Evolutionary conservation across 306 rosid species (phyloP), one percentile per base, ranked within the genome.

Genomic region (Vicia faba): DNA sequence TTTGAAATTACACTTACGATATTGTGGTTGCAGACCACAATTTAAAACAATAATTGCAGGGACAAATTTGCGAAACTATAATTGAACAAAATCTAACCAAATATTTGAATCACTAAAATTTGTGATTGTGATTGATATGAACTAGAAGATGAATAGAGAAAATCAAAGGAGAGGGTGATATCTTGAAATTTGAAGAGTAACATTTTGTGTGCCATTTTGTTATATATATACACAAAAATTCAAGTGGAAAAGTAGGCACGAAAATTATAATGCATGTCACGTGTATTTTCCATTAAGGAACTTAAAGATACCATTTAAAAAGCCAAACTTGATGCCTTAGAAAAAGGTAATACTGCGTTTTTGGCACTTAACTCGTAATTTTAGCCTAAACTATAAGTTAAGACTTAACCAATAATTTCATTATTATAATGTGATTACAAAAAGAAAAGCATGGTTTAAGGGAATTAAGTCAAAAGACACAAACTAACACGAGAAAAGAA

Each of bases 181-280:
- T 15, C 7, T 61, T 78, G 73, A 73, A 66, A 65, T 58, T 65
- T 69, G 78, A 71, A 68, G 75, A 23, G 55, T 36, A 25, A 53
- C 4, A 61, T 41, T 10, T 19, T 33, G 28, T 71, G 68, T 43
- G 70, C 31, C 19, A 13, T 65, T 45, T 36, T 31, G 40, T 61
- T 28, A 61, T 65, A 60, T 10, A 31, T 15, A 58, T 8, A 36
- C 6, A 51, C 6, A 51, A 8, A 16, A 19, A 23, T 61, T 71
- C 33, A 13, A 71, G 59, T 55, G 51, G 59, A 48, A 71, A 83
- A 78, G 57, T 65, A 26, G 44, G 71, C 85, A 77, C 76, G 90
- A 81, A 83, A 83, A 88, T 59, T 75, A 85, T 88, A 79, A 25
- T 76, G 76, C 67, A 51, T 83, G 81, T 90, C 97, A 90, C 99